Percentiles rank a stretch among this genome's conserved stretches.
phyloP scores from a whole-genome alignment of 2,329 filamentous ascomycete species.

The Clathrospora elynae region DNA sequence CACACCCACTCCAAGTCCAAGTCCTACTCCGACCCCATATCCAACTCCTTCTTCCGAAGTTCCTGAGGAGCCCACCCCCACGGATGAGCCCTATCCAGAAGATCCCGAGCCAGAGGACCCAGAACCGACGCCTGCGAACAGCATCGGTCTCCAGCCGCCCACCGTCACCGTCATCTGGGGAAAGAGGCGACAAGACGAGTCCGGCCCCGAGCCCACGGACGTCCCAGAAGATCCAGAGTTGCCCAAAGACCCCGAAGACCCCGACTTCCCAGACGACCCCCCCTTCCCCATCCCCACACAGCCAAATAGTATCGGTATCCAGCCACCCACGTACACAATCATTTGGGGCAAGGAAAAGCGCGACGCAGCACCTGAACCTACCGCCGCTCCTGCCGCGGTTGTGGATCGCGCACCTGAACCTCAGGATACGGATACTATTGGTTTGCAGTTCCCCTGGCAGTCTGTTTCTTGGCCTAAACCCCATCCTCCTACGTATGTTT shows the following conservation, averaged over 20 bases:
- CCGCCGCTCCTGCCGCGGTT: no score
- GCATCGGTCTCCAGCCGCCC: slow-evolving; percentile 17
- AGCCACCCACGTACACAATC: slow-evolving; percentile 14
- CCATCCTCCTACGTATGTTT: slow-evolving; percentile 10
- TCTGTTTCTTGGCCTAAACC: slow-evolving; percentile 11
- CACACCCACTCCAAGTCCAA: slow-evolving; percentile 11
- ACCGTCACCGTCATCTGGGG: slow-evolving; percentile 16
- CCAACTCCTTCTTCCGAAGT: no score
- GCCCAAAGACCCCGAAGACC: slow-evolving; percentile 15
- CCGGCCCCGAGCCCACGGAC: slow-evolving; percentile 19
- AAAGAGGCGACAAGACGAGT: slow-evolving; percentile 5
- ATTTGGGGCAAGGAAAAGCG: slow-evolving; percentile 24
- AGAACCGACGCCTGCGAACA: slow-evolving; percentile 15
- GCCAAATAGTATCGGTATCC: slow-evolving; percentile 17
- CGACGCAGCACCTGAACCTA: background rate
- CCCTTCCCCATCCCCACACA: slow-evolving; percentile 13
- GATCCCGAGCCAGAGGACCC: no score
- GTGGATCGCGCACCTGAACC: slow-evolving; percentile 9
- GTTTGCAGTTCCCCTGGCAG: slow-evolving; percentile 4
- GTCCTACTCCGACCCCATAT: slow-evolving; percentile 5
- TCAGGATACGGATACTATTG: slow-evolving; percentile 6
- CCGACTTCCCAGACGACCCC: slow-evolving; percentile 11
- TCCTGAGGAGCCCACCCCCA: slow-evolving; percentile 1
- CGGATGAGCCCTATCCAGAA: no score
- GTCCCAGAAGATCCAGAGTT: slow-evolving; percentile 10